Evolutionary conservation across 129 eudicot genomes (phyloP).

Genomic region (Scalesia atractyloides): DNA sequence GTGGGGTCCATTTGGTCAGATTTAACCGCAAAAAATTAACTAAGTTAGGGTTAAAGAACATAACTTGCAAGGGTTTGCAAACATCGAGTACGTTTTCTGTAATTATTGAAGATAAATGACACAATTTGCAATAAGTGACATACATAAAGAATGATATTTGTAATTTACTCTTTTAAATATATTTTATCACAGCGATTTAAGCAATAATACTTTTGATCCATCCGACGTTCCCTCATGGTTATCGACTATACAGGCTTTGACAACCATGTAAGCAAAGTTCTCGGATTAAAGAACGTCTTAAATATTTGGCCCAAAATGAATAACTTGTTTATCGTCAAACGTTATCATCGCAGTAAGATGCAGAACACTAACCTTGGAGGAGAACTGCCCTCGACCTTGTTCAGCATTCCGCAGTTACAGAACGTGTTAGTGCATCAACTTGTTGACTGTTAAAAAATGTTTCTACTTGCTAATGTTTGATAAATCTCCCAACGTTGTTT

Average conservation of each 20-base stretch:
- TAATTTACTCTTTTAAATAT: too few species aligned
- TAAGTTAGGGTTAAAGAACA: too few species aligned
- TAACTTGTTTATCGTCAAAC: not conserved
- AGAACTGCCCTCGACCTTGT: slow-evolving; percentile 50
- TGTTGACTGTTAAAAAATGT: not conserved
- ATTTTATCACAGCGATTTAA: slow-evolving; percentile 42
- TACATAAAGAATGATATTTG: too few species aligned
- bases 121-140: too few species aligned
- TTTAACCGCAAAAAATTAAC: too few species aligned
- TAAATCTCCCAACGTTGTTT: not conserved
- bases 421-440: slow-evolving; percentile 48
- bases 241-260: slow-evolving; percentile 43
- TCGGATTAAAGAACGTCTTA: not conserved
- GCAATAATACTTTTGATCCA: slow-evolving; percentile 45
- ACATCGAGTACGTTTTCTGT: too few species aligned
- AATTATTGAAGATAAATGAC: too few species aligned
- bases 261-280: slow-evolving; percentile 44
- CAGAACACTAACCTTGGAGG: slow-evolving; percentile 56
- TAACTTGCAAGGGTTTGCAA: too few species aligned
- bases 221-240: slow-evolving; percentile 48
- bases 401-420: slow-evolving; percentile 55
- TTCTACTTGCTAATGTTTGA: slow-evolving; percentile 39
- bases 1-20: too few species aligned
- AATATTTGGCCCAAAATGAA: not conserved
- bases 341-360: slow-evolving; percentile 42